A percentile compares a stretch with the other conserved stretches of the same genome.
These are phyloP conservation scores for Chaetomidium leptoderma DNA, from an alignment of 495 filamentous ascomycete species.

Conservation along the genomic window DNA sequence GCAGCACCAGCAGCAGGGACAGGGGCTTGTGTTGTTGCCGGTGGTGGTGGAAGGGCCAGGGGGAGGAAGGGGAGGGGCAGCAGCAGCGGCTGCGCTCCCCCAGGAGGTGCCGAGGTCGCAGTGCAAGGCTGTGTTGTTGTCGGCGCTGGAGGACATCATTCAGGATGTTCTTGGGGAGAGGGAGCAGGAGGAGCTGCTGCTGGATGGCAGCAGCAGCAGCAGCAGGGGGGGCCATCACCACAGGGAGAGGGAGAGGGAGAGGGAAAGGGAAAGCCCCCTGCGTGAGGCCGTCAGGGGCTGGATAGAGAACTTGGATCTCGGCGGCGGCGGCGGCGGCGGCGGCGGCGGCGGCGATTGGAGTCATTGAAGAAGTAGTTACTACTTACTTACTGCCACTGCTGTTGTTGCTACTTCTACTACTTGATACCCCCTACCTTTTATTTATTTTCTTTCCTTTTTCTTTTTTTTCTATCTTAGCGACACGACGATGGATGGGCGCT, in stretches of 20 bases:
- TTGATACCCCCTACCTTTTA: constrained; percentile 10
- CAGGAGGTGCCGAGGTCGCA: constrained; percentile 43
- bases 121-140: constrained; percentile 47
- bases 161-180: constrained; percentile 40
- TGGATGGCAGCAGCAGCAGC: no score
- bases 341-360: constrained; percentile 23
- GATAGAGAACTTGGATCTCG: constrained; percentile 41
- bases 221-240: not conserved
- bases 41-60: not conserved
- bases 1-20: constrained; percentile 2
- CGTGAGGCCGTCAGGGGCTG: constrained; percentile 42
- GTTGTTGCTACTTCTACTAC: not conserved
- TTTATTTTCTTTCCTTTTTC: not conserved
- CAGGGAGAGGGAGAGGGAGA: not conserved
- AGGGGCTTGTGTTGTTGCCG: not conserved
- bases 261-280: constrained; percentile 38
- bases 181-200: constrained; percentile 21
- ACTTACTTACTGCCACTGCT: not conserved
- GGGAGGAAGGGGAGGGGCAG: not conserved
- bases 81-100: not conserved
- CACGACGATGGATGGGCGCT: not conserved
- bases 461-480: not conserved
- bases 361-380: not conserved
- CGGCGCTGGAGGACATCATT: constrained; percentile 46
- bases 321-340: constrained; percentile 20